Conservation (phyloP, 2,329 filamentous ascomycete species). For the Chrysoporthe deuterocubensis region DNA sequence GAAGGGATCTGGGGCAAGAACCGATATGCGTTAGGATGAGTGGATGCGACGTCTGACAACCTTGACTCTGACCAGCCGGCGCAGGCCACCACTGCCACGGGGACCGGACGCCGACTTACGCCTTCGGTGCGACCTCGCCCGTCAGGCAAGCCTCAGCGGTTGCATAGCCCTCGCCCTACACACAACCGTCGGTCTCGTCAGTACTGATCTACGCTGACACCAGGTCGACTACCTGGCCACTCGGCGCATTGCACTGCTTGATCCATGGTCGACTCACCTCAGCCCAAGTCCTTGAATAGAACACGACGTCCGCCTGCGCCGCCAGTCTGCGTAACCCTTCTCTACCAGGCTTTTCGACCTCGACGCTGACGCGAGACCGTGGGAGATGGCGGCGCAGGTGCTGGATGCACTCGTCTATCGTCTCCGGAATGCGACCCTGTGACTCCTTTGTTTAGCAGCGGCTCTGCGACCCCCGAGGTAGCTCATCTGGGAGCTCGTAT, state of each 20-base stretch:
- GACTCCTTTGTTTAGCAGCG: slow-evolving; percentile 15
- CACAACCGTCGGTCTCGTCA: slow-evolving; percentile 14
- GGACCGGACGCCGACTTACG: slow-evolving; percentile 44
- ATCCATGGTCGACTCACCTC: slow-evolving; percentile 53
- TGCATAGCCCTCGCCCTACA: slow-evolving; percentile 39
- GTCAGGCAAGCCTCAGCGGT: slow-evolving; percentile 55
- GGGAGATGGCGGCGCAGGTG: slow-evolving; percentile 54
- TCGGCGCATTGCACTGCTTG: slow-evolving; percentile 20
- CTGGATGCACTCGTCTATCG: slow-evolving; percentile 62
- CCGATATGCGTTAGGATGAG: slow-evolving; percentile 11
- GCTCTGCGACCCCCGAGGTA: slow-evolving; percentile 6
- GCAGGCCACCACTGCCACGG: not conserved
- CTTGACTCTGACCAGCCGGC: slow-evolving; percentile 2
- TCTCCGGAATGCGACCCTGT: slow-evolving; percentile 67
- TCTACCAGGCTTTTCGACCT: slow-evolving; percentile 72
- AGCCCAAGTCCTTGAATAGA: slow-evolving; percentile 74
- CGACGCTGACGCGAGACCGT: slow-evolving; percentile 64
- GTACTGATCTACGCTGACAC: not conserved
- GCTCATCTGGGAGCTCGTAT: slow-evolving; percentile 10
- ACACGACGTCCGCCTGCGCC: slow-evolving; percentile 69
- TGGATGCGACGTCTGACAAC: slow-evolving; percentile 1
- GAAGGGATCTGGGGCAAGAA: slow-evolving; percentile 39
- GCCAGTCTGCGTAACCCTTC: slow-evolving; percentile 63
- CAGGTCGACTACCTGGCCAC: not conserved
- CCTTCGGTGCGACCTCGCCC: slow-evolving; percentile 46